Conservation (phyloP, 306 rosid species). For the Cyamopsis tetragonoloba region DNA sequence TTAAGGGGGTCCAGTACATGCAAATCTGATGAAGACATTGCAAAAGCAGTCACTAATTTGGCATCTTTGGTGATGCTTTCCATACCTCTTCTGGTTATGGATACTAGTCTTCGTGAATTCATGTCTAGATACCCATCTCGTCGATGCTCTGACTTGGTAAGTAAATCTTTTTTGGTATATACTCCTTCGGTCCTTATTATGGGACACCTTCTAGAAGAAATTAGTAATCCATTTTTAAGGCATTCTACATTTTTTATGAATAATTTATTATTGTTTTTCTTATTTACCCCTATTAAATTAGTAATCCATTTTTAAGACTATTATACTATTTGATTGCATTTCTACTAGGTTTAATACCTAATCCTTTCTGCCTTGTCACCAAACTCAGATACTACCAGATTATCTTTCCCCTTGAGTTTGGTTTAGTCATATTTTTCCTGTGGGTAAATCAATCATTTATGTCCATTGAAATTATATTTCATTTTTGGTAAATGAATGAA, state of each 20-base stretch:
- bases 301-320: too few species aligned
- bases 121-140: slow-evolving; percentile 42
- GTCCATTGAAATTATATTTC: slow-evolving; percentile 20
- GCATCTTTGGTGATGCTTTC: slow-evolving; percentile 56
- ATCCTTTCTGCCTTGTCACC: slow-evolving; percentile 2
- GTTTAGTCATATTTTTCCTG: neutral
- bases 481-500: too few species aligned
- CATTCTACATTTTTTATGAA: slow-evolving; percentile 1
- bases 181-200: too few species aligned
- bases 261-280: neutral
- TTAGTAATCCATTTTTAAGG: too few species aligned
- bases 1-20: slow-evolving; percentile 37
- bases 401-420: neutral
- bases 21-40: slow-evolving; percentile 64
- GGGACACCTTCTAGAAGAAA: too few species aligned
- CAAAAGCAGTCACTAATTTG: slow-evolving; percentile 49
- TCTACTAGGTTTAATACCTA: slow-evolving; percentile 6
- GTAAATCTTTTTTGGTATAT: slow-evolving; percentile 17
- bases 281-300: too few species aligned
- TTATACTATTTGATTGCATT: too few species aligned
- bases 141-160: slow-evolving; percentile 51
- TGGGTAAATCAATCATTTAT: slow-evolving; percentile 8
- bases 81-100: slow-evolving; percentile 31
- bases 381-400: neutral
- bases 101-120: slow-evolving; percentile 31